Evolutionary conservation across 345 rosid genomes (phyloP).

Genomic region (Excoecaria cochinchinensis): DNA sequence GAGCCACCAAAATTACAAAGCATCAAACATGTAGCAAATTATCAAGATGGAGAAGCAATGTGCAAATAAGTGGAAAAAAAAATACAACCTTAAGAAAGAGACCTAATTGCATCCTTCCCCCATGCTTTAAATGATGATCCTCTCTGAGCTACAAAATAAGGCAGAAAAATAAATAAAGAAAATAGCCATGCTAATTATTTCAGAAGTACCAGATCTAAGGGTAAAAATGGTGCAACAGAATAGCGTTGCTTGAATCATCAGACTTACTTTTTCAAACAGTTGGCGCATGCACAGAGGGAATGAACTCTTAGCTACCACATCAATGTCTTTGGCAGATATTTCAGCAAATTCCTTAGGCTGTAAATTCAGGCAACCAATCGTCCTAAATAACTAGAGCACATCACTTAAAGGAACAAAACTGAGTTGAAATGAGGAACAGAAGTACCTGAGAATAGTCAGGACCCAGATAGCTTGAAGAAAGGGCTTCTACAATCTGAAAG

Average conservation of each 20-base stretch:
- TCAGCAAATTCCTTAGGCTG: slow-evolving; percentile 74
- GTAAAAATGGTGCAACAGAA: not conserved
- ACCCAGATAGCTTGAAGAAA: slow-evolving; percentile 74
- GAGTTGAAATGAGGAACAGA: slow-evolving; percentile 8
- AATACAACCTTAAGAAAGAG: slow-evolving; percentile 78
- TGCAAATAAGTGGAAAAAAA: slow-evolving; percentile 9
- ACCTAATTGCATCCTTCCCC: slow-evolving; percentile 97
- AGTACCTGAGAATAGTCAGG: slow-evolving; percentile 88
- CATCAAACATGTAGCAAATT: not conserved
- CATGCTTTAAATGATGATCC: slow-evolving; percentile 95
- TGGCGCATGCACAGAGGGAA: slow-evolving; percentile 95
- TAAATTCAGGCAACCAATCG: slow-evolving; percentile 19
- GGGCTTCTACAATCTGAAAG: slow-evolving; percentile 76
- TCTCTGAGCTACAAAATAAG: slow-evolving; percentile 62
- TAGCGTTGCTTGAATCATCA: not conserved
- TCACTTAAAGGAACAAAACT: not conserved
- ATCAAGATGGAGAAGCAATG: not conserved
- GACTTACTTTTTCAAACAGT: slow-evolving; percentile 73
- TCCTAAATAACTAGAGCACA: slow-evolving; percentile 13
- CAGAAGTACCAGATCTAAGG: not conserved
- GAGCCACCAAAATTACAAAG: not conserved
- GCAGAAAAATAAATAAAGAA: not conserved
- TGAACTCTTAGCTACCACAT: slow-evolving; percentile 67
- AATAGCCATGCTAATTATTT: not conserved
- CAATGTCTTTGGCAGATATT: slow-evolving; percentile 77